A percentile compares a stretch with the other conserved stretches of the same genome.
Conservation (phyloP, 2,329 filamentous ascomycete species). For the Arachnomyces sp. region DNA sequence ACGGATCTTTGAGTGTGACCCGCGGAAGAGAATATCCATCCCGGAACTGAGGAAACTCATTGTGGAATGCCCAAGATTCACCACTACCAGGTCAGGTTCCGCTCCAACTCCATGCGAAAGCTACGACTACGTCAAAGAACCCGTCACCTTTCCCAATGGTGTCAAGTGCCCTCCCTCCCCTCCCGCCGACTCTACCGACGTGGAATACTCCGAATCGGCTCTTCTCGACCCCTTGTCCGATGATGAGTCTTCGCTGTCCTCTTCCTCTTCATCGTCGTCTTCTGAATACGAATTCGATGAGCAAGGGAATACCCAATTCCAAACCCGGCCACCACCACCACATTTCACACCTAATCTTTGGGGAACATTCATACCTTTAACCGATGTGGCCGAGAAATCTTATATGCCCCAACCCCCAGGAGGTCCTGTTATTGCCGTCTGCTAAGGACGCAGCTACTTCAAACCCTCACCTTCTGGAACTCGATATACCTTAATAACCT, state of each 20-base stretch:
- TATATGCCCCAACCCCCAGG: slow-evolving; percentile 20
- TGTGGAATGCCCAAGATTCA: slow-evolving; percentile 68
- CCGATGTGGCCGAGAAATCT: slow-evolving; percentile 24
- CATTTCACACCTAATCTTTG: slow-evolving; percentile 20
- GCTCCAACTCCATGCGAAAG: slow-evolving; percentile 28
- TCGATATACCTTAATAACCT: slow-evolving; percentile 2
- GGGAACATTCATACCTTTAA: slow-evolving; percentile 19
- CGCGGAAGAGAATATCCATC: slow-evolving; percentile 73
- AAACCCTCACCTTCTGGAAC: slow-evolving; percentile 2
- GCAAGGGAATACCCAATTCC: slow-evolving; percentile 20
- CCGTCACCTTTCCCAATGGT: slow-evolving; percentile 27
- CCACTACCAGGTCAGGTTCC: slow-evolving; percentile 34
- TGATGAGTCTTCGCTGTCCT: slow-evolving; percentile 27
- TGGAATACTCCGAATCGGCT: slow-evolving; percentile 33
- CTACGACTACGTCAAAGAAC: slow-evolving; percentile 23
- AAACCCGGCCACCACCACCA: slow-evolving; percentile 21
- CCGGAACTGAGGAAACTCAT: slow-evolving; percentile 72
- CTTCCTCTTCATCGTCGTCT: slow-evolving; percentile 26
- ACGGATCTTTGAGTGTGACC: slow-evolving; percentile 80
- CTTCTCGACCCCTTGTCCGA: slow-evolving; percentile 33
- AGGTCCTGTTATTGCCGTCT: slow-evolving; percentile 21
- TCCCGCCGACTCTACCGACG: slow-evolving; percentile 26
- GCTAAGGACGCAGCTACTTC: slow-evolving; percentile 11
- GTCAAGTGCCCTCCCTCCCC: slow-evolving; percentile 29
- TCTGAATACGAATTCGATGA: slow-evolving; percentile 24